Conservation (phyloP, 768 basidiomycete genomes). For the Leucogyrophana mollusca region DNA sequence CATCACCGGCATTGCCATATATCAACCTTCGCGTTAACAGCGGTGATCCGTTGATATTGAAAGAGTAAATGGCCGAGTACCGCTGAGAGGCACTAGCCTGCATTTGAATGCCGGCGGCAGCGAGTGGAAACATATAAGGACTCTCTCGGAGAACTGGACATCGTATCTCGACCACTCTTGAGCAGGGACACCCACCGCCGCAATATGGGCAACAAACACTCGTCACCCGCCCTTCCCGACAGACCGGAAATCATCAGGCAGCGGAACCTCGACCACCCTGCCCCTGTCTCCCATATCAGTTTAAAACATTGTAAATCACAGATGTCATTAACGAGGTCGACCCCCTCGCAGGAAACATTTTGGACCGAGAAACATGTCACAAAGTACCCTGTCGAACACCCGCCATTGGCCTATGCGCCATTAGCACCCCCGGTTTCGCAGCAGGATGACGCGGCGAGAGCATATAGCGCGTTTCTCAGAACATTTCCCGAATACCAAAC, state of each 20-base stretch:
- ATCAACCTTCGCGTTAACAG: no score
- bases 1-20: no score
- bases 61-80: no score
- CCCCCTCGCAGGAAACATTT: constrained; percentile 40
- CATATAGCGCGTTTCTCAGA: constrained; percentile 49
- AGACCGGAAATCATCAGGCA: constrained; percentile 14
- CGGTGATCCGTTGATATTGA: no score
- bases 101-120: neutral
- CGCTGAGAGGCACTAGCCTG: no score
- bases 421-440: constrained; percentile 19
- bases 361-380: constrained; percentile 28
- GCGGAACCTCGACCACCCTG: constrained; percentile 5
- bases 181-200: neutral
- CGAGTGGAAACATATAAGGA: neutral
- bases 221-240: constrained; percentile 24
- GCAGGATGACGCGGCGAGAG: constrained; percentile 36
- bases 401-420: constrained; percentile 21
- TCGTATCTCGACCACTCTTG: neutral
- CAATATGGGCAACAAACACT: constrained; percentile 31
- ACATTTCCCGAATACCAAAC: constrained; percentile 54
- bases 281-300: constrained; percentile 32
- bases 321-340: constrained; percentile 32
- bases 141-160: neutral
- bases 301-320: constrained; percentile 38
- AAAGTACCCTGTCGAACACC: neutral